Base-by-base conservation (phyloP, 1,284 basidiomycete genomes). In the Austropuccinia psidii region DNA sequence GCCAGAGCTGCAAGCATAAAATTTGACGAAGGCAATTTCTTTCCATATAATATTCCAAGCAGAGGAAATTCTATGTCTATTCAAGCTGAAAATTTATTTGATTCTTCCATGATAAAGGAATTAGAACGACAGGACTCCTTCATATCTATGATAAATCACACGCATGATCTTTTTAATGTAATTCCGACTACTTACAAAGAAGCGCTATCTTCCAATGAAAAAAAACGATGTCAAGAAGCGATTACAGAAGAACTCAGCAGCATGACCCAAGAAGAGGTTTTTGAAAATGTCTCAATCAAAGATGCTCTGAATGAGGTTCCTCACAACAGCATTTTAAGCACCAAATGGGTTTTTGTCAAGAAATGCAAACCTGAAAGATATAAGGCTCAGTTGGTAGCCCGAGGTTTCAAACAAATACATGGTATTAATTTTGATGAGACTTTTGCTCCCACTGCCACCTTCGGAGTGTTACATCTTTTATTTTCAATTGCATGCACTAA, bases 381-480 rank as follows among this genome's bases (percentile, higher is more conserved):
- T 19, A 58, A 58, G 33, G 55, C 55, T 58, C 5, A 29, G 33
- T n/a, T 61, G 15, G 58, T 61, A 13, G 58, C 58, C 4, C 31
- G 27, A 24, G 58, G 58, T 13, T 61, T 61, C 58, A 37, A 35
- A 13, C 58, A 61, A 35, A 24, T 61, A 13, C 31, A 61, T 35
- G 58, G 58, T 24, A 8, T 6, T 8, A 43, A 61, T 21, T 35
- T 37, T 37, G 21, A 37, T 17, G 58, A 61, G 39, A 43, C 39
- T 61, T 61, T 61, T 39, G 31, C 65, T 1, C 49, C 50, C 1
- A 67, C 65, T 21, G 49, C 65, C 17, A 68, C 47, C 11, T 68
- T 68, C 19, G 27, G 49, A 6, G 29, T 49, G 19, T 31, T 54
- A 3, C 49, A 21, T 7, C n/a, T 67, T 3, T 19, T 67, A 35